These are phyloP conservation scores for Fonsecaea nubica DNA, from an alignment of 2,329 filamentous ascomycete species.

Conservation along the genomic window DNA sequence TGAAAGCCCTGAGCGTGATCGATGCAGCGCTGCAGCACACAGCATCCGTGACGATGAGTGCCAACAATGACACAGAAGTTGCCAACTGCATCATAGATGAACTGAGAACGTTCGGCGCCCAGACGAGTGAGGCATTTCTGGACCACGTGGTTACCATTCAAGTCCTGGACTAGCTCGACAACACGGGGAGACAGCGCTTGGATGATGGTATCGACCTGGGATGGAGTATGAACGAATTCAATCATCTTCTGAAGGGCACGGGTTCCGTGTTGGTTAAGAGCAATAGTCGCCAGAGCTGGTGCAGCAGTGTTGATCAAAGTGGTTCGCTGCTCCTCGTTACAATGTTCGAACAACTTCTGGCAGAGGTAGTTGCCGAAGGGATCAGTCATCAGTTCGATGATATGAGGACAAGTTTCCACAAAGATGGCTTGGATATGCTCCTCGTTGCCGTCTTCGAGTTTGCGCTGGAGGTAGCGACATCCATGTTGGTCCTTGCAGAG, in stretches of 20 bases:
- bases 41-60: conserved; percentile 96
- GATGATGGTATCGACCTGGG: conserved; percentile 83
- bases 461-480: conserved; percentile 95
- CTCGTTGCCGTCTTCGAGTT: conserved; percentile 85
- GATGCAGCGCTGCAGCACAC: conserved; percentile 96
- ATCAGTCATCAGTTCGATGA: conserved; percentile 98
- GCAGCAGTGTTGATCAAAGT: conserved; percentile 89
- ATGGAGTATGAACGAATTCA: conserved; percentile 85
- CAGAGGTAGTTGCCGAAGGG: conserved; percentile 99
- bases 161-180: conserved; percentile 92
- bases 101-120: conserved; percentile 80
- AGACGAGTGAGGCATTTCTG: conserved; percentile 99
- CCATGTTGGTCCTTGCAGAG: conserved; percentile 98
- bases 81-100: conserved; percentile 96
- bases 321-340: conserved; percentile 93
- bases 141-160: conserved; percentile 98
- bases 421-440: conserved; percentile 93
- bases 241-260: conserved; percentile 99
- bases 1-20: conserved; percentile 92
- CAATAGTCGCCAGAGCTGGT: conserved; percentile 86
- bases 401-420: conserved; percentile 88
- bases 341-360: conserved; percentile 96
- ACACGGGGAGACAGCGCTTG: conserved; percentile 81
- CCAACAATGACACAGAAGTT: conserved; percentile 86
- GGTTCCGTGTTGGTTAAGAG: conserved; percentile 95